A percentile compares a stretch with the other conserved stretches of the same genome.
phyloP scores from a whole-genome alignment of 202 grass and related monocot genomes.

The Eragrostis tef region DNA sequence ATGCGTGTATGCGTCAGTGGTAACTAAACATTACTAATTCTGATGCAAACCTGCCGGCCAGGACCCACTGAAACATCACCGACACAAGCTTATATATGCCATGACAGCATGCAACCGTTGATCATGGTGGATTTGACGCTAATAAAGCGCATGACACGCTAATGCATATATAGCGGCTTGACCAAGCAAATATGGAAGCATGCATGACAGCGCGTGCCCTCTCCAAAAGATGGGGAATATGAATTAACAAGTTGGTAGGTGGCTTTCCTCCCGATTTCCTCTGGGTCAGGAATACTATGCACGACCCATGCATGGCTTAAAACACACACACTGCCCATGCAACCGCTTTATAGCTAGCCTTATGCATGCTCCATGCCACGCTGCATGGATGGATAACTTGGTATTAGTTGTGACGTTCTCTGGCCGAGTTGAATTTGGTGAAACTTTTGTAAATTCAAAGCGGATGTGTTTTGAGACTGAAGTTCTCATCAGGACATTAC shows the following conservation, averaged over 20 bases:
- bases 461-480: not conserved
- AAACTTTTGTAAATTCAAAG: not conserved
- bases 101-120: not conserved
- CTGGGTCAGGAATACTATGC: constrained; percentile 36
- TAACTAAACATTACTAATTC: not conserved
- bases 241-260: constrained; percentile 22
- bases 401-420: not conserved
- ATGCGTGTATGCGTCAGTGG: not conserved
- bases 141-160: not conserved
- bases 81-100: not conserved
- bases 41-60: not conserved
- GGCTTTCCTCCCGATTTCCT: constrained; percentile 29
- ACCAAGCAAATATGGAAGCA: not conserved
- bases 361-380: not conserved
- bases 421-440: not conserved
- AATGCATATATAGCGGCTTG: not conserved
- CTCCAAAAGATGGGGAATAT: constrained; percentile 36
- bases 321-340: not conserved
- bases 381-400: not conserved
- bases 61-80: constrained; percentile 7
- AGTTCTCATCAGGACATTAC: no score
- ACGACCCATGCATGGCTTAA: constrained; percentile 32
- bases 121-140: not conserved
- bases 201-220: constrained; percentile 18
- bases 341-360: not conserved